Percentiles rank a stretch among this genome's conserved stretches.
Conservation (phyloP, 164 flowering plant species). For the Chloranthus sessilifolius region DNA sequence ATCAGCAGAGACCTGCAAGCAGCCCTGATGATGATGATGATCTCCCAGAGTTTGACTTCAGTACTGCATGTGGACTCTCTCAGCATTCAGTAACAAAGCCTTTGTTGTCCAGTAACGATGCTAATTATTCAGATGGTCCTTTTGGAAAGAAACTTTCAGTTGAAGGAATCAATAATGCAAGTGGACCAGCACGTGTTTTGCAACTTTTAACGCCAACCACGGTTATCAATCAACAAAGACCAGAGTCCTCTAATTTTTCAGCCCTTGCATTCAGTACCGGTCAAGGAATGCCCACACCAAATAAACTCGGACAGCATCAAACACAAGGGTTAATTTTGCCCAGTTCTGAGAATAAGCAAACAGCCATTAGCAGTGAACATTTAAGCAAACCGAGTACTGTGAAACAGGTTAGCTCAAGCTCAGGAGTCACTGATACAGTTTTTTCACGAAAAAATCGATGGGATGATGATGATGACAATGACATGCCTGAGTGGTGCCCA, state of each 20-base stretch:
- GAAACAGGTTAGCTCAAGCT: not conserved
- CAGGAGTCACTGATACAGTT: conserved; percentile 1
- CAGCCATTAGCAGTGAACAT: conserved; percentile 4
- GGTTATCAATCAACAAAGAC: conserved; percentile 8
- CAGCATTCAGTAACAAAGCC: conserved; percentile 11
- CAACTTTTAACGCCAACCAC: conserved; percentile 2
- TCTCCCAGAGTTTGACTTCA: conserved; percentile 55
- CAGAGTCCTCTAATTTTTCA: conserved; percentile 1
- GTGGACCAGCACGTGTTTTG: conserved; percentile 4
- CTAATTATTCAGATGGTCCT: conserved; percentile 8
- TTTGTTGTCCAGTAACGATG: not conserved
- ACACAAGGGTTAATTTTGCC: conserved; percentile 1
- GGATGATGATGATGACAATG: conserved; percentile 46
- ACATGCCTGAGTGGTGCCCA: conserved; percentile 60
- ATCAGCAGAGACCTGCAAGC: conserved; percentile 1
- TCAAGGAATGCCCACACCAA: conserved; percentile 8
- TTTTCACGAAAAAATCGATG: conserved; percentile 19
- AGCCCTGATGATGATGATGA: conserved; percentile 44
- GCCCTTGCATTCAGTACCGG: conserved; percentile 6
- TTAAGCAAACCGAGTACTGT: not conserved
- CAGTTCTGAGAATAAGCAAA: conserved; percentile 1
- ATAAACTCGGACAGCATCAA: conserved; percentile 5
- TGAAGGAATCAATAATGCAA: conserved; percentile 11
- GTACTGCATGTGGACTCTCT: conserved; percentile 26
- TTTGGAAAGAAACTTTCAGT: conserved; percentile 13